Percentiles rank a stretch among this genome's conserved stretches.
Evolutionary conservation across 148 eudicot genomes (phyloP).

Genomic region (Persicaria maculosa): DNA sequence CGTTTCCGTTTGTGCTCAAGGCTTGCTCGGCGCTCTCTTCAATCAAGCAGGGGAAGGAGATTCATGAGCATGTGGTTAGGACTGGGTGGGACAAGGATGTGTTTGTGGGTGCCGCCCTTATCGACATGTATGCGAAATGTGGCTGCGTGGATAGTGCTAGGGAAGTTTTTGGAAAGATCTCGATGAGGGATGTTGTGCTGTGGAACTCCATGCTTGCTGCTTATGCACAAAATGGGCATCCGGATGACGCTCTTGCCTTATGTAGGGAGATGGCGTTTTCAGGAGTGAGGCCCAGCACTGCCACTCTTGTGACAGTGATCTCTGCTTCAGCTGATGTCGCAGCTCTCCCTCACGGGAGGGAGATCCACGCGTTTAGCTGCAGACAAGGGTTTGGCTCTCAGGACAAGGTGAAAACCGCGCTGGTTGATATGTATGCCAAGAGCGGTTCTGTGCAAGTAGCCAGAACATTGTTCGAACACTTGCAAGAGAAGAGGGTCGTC

Average conservation of each 20-base stretch:
- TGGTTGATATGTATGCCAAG: conserved; percentile 62
- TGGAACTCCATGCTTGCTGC: conserved; percentile 91
- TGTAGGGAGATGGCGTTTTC: conserved; percentile 50
- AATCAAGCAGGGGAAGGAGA: conserved; percentile 47
- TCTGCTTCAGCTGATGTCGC: conserved; percentile 60
- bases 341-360: conserved; percentile 57
- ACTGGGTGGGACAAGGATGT: conserved; percentile 70
- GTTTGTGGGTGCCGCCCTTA: conserved; percentile 72
- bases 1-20: conserved; percentile 79
- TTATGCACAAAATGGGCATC: conserved; percentile 68
- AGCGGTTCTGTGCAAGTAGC: conserved; percentile 45
- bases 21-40: conserved; percentile 62
- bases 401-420: conserved; percentile 55
- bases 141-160: conserved; percentile 48
- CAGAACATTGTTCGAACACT: conserved; percentile 38
- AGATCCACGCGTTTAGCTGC: conserved; percentile 59
- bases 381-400: conserved; percentile 47
- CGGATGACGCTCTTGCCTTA: conserved; percentile 55
- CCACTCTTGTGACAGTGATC: conserved; percentile 63
- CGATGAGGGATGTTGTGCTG: conserved; percentile 55
- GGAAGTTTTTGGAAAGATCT: conserved; percentile 50
- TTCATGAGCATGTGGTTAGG: conserved; percentile 47
- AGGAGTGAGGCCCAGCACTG: conserved; percentile 51
- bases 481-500: conserved; percentile 40
- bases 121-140: conserved; percentile 86